phyloP scores from a whole-genome alignment of 768 basidiomycete genomes.

The Lactarius sanguifluus region DNA sequence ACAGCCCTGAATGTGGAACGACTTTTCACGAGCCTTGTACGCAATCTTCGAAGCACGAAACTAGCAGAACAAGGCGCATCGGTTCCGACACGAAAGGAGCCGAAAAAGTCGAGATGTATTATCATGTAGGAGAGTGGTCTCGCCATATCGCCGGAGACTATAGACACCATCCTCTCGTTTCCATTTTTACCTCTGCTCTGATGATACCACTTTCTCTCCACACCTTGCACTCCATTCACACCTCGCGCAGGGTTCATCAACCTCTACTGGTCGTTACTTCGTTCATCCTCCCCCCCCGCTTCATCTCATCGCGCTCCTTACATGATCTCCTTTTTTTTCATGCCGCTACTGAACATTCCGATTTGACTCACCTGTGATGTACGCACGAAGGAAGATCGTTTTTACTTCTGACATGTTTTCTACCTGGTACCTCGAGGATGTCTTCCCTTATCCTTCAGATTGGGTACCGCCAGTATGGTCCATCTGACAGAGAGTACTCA shows the following conservation, averaged over 20 bases:
- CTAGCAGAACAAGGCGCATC: constrained; percentile 46
- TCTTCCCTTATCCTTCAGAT: constrained; percentile 14
- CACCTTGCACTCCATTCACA: constrained; percentile 39
- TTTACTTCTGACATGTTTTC: constrained; percentile 27
- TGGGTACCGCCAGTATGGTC: constrained; percentile 14
- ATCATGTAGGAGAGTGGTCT: constrained; percentile 62
- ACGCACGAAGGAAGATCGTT: constrained; percentile 32
- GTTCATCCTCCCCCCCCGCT: constrained; percentile 14
- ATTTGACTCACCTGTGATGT: constrained; percentile 31
- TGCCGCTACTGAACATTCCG: constrained; percentile 32
- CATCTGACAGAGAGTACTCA: constrained; percentile 22
- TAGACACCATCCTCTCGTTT: constrained; percentile 56
- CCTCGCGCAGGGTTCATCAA: constrained; percentile 21
- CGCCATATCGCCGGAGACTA: constrained; percentile 54
- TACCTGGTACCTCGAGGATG: constrained; percentile 20
- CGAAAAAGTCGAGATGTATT: constrained; percentile 59
- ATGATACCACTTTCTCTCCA: constrained; percentile 64
- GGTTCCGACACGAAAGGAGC: constrained; percentile 38
- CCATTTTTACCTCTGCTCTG: constrained; percentile 64
- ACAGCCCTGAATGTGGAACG: constrained; percentile 89
- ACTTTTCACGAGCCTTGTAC: constrained; percentile 86
- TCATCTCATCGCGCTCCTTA: constrained; percentile 29
- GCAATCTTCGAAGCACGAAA: constrained; percentile 72
- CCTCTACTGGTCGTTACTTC: constrained; percentile 10
- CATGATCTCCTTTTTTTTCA: constrained; percentile 28